A percentile compares a stretch with the other conserved stretches of the same genome.
Conservation (phyloP, 805 yeast species). For the Saturnispora hagleri region DNA sequence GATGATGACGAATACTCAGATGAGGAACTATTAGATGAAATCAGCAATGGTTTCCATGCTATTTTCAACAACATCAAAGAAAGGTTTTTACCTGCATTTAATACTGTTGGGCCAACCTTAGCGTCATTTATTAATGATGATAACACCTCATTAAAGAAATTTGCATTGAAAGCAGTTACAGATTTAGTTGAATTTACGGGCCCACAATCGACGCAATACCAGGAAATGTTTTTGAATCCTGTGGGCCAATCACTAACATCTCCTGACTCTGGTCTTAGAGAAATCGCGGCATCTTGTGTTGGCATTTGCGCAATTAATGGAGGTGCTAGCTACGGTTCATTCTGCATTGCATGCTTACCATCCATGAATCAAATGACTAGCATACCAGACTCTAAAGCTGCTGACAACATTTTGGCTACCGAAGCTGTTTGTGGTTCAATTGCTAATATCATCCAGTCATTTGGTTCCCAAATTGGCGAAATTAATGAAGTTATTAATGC, state of each 20-base stretch:
- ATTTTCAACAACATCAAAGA: constrained; percentile 56
- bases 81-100: constrained; percentile 56
- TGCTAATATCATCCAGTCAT: constrained; percentile 69
- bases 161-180: constrained; percentile 72
- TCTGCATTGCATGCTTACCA: constrained; percentile 61
- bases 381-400: constrained; percentile 76
- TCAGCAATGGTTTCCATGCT: constrained; percentile 63
- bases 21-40: constrained; percentile 82
- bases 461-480: constrained; percentile 50
- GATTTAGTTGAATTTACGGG: constrained; percentile 80
- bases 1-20: constrained; percentile 83
- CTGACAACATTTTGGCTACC: constrained; percentile 77
- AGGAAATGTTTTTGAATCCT: constrained; percentile 53
- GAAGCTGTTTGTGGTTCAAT: constrained; percentile 79
- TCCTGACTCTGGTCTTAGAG: constrained; percentile 67
- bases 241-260: constrained; percentile 60
- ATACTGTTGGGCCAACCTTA: constrained; percentile 52
- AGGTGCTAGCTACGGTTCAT: constrained; percentile 50
- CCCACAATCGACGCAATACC: constrained; percentile 50
- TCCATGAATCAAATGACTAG: constrained; percentile 64
- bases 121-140: constrained; percentile 55
- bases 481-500: constrained; percentile 52
- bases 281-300: constrained; percentile 75
- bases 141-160: constrained; percentile 57
- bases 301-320: constrained; percentile 85